These are phyloP conservation scores for Spirogloea muscicola DNA, from an alignment of 139 green algal genomes.

Conservation along the genomic window DNA sequence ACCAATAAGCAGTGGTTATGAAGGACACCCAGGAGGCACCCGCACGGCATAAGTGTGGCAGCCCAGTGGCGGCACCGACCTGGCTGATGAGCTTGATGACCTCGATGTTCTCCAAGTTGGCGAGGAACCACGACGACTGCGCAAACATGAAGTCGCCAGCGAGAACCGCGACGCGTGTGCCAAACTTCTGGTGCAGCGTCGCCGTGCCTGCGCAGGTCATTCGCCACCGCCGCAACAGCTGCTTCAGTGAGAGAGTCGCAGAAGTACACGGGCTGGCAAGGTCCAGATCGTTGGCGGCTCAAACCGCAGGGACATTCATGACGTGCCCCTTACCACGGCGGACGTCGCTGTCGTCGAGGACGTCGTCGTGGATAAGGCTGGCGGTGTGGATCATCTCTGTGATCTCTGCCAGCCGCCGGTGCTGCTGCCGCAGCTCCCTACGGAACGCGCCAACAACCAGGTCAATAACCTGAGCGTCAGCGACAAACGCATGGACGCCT, in stretches of 20 bases:
- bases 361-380: conserved; percentile 96
- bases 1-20: too few species aligned
- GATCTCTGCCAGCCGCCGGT: conserved; percentile 91
- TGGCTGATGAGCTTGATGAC: conserved; percentile 95
- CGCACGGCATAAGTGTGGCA: too few species aligned
- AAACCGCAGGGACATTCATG: too few species aligned
- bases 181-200: conserved; percentile 93
- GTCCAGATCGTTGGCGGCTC: too few species aligned
- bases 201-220: too few species aligned
- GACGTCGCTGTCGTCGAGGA: conserved; percentile 89
- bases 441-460: too few species aligned
- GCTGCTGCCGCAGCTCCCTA: conserved; percentile 78
- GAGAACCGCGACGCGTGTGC: conserved; percentile 89
- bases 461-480: not conserved
- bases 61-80: too few species aligned
- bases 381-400: conserved; percentile 99
- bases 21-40: too few species aligned
- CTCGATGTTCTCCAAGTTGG: conserved; percentile 97
- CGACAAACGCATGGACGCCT: not conserved
- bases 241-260: too few species aligned
- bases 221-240: too few species aligned
- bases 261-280: too few species aligned
- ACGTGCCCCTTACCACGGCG: conserved; percentile 69
- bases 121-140: conserved; percentile 95
- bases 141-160: conserved; percentile 98